These are phyloP conservation scores for Aquanectria penicillioides DNA, from an alignment of 2,329 filamentous ascomycete genomes.

Conservation along the genomic window DNA sequence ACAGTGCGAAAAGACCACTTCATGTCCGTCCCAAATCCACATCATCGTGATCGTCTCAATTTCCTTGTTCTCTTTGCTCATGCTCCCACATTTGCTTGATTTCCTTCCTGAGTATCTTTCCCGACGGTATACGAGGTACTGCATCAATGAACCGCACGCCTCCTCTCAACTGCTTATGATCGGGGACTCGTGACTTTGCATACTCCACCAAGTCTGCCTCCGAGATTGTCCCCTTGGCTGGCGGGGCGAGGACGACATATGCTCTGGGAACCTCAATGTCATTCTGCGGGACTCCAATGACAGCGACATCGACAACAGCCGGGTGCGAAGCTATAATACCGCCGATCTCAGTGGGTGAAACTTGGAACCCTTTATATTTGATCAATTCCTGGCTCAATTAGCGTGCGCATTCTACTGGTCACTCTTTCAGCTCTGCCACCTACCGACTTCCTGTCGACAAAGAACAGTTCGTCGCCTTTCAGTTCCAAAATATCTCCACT, in stretches of 20 bases:
- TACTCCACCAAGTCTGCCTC: constrained; percentile 40
- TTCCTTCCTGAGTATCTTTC: constrained; percentile 58
- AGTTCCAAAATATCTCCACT: constrained; percentile 82
- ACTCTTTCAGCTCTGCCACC: background rate
- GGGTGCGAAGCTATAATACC: constrained; percentile 53
- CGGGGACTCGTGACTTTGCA: constrained; percentile 49
- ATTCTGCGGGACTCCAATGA: constrained; percentile 64
- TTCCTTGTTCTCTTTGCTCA: constrained; percentile 28
- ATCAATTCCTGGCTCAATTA: constrained; percentile 60
- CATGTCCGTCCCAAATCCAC: too few species aligned
- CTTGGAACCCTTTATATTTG: constrained; percentile 69
- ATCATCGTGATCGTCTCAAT: too few species aligned
- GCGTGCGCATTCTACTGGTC: background rate
- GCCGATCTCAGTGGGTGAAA: constrained; percentile 73
- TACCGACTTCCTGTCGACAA: constrained; percentile 81
- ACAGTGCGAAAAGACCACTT: too few species aligned
- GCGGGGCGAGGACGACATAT: constrained; percentile 43
- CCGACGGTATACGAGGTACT: constrained; percentile 73
- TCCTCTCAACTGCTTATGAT: constrained; percentile 74
- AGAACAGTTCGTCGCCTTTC: constrained; percentile 75
- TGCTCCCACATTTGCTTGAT: constrained; percentile 45
- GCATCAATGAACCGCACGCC: constrained; percentile 72
- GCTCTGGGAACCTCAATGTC: constrained; percentile 60
- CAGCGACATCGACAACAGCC: constrained; percentile 64
- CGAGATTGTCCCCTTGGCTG: constrained; percentile 35